Conservation (phyloP, 2,329 filamentous ascomycete genomes). For the Fusarium chuoi region DNA sequence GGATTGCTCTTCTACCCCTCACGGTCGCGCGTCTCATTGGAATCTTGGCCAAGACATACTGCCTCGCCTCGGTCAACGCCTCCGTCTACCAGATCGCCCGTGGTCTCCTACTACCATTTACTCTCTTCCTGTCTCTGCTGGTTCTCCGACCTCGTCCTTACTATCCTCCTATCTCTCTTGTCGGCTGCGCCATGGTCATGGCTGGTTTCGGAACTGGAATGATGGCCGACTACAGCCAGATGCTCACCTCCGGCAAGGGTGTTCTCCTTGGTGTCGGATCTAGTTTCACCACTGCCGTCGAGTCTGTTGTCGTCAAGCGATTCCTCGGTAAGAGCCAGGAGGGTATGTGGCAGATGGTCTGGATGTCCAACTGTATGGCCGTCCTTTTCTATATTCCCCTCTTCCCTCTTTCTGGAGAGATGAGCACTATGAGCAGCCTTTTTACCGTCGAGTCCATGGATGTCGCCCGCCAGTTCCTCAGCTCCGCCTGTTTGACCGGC, state of each 20-base stretch:
- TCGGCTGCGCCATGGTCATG: constrained; percentile 43
- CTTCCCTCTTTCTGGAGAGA: constrained; percentile 40
- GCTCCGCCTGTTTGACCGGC: constrained; percentile 37
- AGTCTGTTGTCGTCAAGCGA: constrained; percentile 42
- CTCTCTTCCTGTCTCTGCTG: constrained; percentile 41
- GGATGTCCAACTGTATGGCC: constrained; percentile 45
- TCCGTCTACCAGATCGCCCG: constrained; percentile 44
- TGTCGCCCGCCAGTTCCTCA: constrained; percentile 36
- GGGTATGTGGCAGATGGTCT: constrained; percentile 46
- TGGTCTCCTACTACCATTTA: constrained; percentile 41
- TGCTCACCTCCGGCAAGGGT: constrained; percentile 43
- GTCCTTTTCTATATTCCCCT: constrained; percentile 41
- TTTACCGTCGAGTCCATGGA: constrained; percentile 29
- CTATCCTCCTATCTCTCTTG: constrained; percentile 42
- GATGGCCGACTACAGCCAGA: constrained; percentile 44
- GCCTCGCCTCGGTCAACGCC: constrained; percentile 43
- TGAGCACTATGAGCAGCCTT: constrained; percentile 33
- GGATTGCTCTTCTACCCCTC: constrained; percentile 40
- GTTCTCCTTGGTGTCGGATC: constrained; percentile 41
- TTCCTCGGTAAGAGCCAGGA: constrained; percentile 43
- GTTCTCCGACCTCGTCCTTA: constrained; percentile 43
- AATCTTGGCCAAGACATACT: constrained; percentile 44
- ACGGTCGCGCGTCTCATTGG: constrained; percentile 41
- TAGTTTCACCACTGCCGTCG: constrained; percentile 43
- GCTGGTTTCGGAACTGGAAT: constrained; percentile 43